phyloP scores from a whole-genome alignment of 306 rosid species.

The Cucumis hystrix region DNA sequence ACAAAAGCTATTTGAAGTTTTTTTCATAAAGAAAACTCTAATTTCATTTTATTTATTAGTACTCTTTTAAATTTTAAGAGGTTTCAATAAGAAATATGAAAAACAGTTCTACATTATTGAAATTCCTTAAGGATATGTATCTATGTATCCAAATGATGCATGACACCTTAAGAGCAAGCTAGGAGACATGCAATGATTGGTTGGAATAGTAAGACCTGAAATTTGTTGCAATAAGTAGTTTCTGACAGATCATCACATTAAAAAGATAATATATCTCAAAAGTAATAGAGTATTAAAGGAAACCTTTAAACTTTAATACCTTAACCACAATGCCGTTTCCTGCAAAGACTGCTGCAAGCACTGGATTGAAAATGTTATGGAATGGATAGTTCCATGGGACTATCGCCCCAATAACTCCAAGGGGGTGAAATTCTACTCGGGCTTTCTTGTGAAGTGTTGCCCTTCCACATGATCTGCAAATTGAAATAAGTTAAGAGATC shows the following conservation, averaged over 20 bases:
- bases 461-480: slow-evolving; percentile 68
- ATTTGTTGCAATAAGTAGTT: not conserved
- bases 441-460: slow-evolving; percentile 81
- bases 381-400: slow-evolving; percentile 94
- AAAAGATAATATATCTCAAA: slow-evolving; percentile 2
- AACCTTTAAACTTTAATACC: slow-evolving; percentile 30
- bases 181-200: not conserved
- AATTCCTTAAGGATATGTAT: not conserved
- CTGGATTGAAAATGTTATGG: slow-evolving; percentile 85
- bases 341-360: slow-evolving; percentile 81
- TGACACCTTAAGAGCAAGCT: slow-evolving; percentile 2
- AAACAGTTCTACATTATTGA: not conserved
- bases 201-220: not conserved
- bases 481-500: not conserved
- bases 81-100: not conserved
- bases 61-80: no score
- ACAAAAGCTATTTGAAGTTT: not conserved
- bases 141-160: not conserved
- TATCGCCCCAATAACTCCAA: slow-evolving; percentile 88
- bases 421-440: slow-evolving; percentile 83
- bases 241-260: not conserved
- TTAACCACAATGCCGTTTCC: slow-evolving; percentile 82
- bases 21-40: not conserved
- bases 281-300: slow-evolving; percentile 1
- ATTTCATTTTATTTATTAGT: no score